A percentile compares a stretch with the other conserved stretches of the same genome.
Conservation (phyloP, 2,329 filamentous ascomycete genomes). For the Zasmidium cellare region DNA sequence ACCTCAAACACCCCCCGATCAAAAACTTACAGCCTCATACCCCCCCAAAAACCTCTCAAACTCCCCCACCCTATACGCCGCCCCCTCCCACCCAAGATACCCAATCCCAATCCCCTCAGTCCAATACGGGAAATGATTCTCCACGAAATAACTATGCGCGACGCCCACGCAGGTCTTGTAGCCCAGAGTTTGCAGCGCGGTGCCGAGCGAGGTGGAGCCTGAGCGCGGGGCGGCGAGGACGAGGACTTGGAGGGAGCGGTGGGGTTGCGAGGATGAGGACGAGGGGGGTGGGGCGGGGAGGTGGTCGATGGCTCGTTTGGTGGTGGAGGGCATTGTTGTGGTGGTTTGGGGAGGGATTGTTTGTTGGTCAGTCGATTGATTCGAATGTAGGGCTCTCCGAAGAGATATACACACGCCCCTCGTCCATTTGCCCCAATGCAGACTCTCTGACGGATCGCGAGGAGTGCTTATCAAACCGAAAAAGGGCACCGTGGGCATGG, state of each 20-base stretch:
- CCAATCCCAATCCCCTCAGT: background rate
- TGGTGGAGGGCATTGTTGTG: background rate
- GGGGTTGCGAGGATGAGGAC: background rate
- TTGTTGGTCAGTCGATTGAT: too few species aligned
- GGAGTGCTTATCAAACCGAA: too few species aligned
- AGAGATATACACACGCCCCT: too few species aligned
- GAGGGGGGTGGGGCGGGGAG: background rate
- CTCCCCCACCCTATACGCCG: background rate
- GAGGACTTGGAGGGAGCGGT: background rate
- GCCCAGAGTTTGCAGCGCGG: background rate
- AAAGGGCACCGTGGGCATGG: too few species aligned
- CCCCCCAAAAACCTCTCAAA: background rate
- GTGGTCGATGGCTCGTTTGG: background rate
- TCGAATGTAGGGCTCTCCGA: too few species aligned
- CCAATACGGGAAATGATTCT: constrained; percentile 2
- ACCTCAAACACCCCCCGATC: too few species aligned
- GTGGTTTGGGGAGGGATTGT: too few species aligned
- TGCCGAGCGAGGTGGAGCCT: background rate
- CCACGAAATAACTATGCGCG: constrained; percentile 1
- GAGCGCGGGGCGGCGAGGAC: background rate
- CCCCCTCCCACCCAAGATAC: background rate
- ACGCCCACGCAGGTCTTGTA: constrained; percentile 2
- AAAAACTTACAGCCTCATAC: too few species aligned
- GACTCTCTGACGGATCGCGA: too few species aligned
- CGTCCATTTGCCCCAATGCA: too few species aligned